Base-by-base conservation (phyloP, 2,329 filamentous ascomycete genomes). In the Colletotrichum tanaceti region DNA sequence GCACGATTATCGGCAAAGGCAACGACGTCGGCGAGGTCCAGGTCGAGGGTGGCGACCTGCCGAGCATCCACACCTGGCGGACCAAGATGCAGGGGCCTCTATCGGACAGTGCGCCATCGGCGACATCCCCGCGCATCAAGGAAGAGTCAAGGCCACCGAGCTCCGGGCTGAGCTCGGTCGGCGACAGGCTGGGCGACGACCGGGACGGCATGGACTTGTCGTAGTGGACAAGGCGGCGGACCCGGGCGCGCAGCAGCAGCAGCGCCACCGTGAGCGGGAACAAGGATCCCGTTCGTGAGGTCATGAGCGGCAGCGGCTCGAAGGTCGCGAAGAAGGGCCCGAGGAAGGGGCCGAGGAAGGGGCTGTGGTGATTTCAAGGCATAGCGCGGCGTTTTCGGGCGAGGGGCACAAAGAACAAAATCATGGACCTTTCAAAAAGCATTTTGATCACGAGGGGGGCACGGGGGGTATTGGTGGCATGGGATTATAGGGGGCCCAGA, bases 1-100 rank as follows among this genome's bases (percentile, higher is more conserved):
- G 93, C 38, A 97, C 95, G 0, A 87, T 96, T 0, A 84, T 98
- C 13, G 95, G 95, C 4, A 90, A 90, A 72, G 84, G 86, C 52
- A 86, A 86, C 57, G 93, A 97, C 65, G 53, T 64, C 13, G 89
- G 88, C 74, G 87, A 91, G 9, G 82, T 97, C 35, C 84, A 90
- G 59, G 90, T 97, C 59, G 94, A 97, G 77, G 94, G 94, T 50
- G 93, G 93, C 22, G 84, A 88, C 41, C 86, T 86, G 7, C 86
- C 88, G 58, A 92, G 86, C 68, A 86, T 95, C 53, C 82, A 86
- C 53, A 89, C 90, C 65, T 95, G 92, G 92, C 80, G 79, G 59
- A 80, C 81, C 39, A 80, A 77, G 71, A 78, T 81, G 72, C 77
- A 77, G 20, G 75, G 71, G 18, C 73, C 72, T 28, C 71, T 72